Evolutionary conservation across 148 eudicot species (phyloP), one percentile per base, ranked within the genome.

Genomic region (Limonium bicolor): DNA sequence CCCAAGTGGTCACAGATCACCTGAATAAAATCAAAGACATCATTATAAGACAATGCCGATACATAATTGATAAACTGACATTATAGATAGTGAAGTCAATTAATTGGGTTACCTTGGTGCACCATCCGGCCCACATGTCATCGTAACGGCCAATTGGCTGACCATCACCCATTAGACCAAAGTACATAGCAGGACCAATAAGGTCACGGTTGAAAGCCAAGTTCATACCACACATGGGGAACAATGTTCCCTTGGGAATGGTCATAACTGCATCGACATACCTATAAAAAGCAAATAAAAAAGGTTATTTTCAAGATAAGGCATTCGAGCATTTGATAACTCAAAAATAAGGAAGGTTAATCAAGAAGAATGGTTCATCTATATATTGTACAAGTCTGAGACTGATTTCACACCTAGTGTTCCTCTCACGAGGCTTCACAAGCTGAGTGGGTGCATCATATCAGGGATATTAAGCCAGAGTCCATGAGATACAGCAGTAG

Each of bases 111-210:
- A 82, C 94, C 94, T 82, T 82, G 14, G 52, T 58, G 59, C 94
- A 82, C 94, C 94, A 82, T 10, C 94, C 86, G 33, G 94, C 94
- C 94, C 94, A 82, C 94, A 82, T 82, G 63, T 82, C 94, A 28
- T 82, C 94, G 46, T 82, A 82, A 17, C 86, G 94, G 0, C 94
- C 94, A 62, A 82, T 77, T 8, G 94, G 94, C 54, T 82, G 94
- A 29, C 94, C 94, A 28, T 82, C 94, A 29, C 94, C 94, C 94
- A 82, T 82, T 48, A 82, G 80, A 6, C 94, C 94, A 39, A 82
- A 82, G 80, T 82, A 82, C 94, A 82, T 82, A 28, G 86, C 94
- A 0, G 94, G 82, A 29, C 94, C 94, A 36, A 82, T 82, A 53
- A 82, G 69, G 55, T 82, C 94, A 43, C 94, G 94, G 62, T 78